A percentile compares a stretch with the other conserved stretches of the same genome.
Evolutionary conservation across 2,329 filamentous ascomycete genomes (phyloP).

Genomic region (Phialemoniopsis sp.): DNA sequence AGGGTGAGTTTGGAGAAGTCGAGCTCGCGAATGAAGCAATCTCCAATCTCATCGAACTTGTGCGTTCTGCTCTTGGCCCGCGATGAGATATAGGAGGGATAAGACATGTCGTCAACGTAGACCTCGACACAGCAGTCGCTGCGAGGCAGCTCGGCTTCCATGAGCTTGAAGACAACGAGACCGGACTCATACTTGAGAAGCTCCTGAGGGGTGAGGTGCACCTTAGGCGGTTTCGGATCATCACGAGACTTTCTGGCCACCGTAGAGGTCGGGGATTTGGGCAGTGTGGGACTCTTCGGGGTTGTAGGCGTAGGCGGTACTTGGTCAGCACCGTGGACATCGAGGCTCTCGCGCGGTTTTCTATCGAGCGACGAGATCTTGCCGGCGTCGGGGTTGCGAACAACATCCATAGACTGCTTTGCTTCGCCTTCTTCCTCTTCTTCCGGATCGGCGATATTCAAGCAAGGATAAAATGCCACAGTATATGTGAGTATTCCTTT

Average conservation of each 20-base stretch:
- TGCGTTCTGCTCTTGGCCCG: slow-evolving; percentile 65
- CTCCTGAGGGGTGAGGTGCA: slow-evolving; percentile 75
- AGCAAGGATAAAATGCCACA: slow-evolving; percentile 82
- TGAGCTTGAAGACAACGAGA: slow-evolving; percentile 87
- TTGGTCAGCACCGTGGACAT: slow-evolving; percentile 12
- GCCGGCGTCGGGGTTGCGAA: slow-evolving; percentile 32
- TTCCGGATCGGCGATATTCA: slow-evolving; percentile 85
- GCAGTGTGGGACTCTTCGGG: slow-evolving; percentile 38
- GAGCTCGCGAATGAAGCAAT: slow-evolving; percentile 94
- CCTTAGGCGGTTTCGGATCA: slow-evolving; percentile 63
- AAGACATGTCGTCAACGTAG: slow-evolving; percentile 90
- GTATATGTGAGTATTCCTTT: slow-evolving; percentile 84
- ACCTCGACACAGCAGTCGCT: slow-evolving; percentile 78
- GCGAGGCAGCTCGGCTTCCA: slow-evolving; percentile 81
- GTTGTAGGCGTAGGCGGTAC: slow-evolving; percentile 18
- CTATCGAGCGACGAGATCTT: slow-evolving; percentile 35
- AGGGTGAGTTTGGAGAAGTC: slow-evolving; percentile 93
- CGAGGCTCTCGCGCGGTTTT: slow-evolving; percentile 8
- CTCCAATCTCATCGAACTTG: slow-evolving; percentile 87
- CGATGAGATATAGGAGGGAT: slow-evolving; percentile 80
- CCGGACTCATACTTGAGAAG: slow-evolving; percentile 84
- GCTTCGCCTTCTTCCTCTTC: slow-evolving; percentile 60
- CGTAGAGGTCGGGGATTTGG: slow-evolving; percentile 36
- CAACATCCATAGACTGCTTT: slow-evolving; percentile 23
- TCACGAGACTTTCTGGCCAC: slow-evolving; percentile 40